Percentiles rank a stretch among this genome's conserved stretches.
Evolutionary conservation across 768 basidiomycete species (phyloP).

Genomic region (Phanerochaete sordida): DNA sequence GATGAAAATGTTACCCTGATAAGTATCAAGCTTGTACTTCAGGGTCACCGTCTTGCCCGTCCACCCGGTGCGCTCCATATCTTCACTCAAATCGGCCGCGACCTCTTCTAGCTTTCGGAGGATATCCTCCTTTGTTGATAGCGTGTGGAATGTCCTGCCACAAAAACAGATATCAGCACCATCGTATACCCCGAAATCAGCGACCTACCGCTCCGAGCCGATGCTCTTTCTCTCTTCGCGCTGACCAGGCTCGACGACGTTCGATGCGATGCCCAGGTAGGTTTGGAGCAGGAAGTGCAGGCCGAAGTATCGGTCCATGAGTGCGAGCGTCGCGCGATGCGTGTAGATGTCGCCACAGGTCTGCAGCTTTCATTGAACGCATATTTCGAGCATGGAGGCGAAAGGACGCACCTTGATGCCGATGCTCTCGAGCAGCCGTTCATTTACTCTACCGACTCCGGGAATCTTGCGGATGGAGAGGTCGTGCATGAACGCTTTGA

Average conservation of each 20-base stretch:
- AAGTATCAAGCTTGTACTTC: slow-evolving; percentile 91
- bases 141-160: slow-evolving; percentile 70
- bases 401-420: slow-evolving; percentile 68
- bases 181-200: not conserved
- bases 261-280: slow-evolving; percentile 85
- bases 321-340: slow-evolving; percentile 65
- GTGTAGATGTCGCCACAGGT: slow-evolving; percentile 88
- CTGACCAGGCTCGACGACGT: slow-evolving; percentile 67
- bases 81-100: slow-evolving; percentile 74
- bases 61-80: slow-evolving; percentile 80
- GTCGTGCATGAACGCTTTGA: slow-evolving; percentile 74
- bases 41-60: slow-evolving; percentile 85
- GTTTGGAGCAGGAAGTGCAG: slow-evolving; percentile 70
- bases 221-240: slow-evolving; percentile 90
- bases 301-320: slow-evolving; percentile 90
- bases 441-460: slow-evolving; percentile 88
- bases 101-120: slow-evolving; percentile 77
- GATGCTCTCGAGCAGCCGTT: slow-evolving; percentile 80
- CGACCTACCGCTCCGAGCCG: slow-evolving; percentile 75
- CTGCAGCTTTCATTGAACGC: no score
- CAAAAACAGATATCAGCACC: not conserved
- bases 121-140: slow-evolving; percentile 63
- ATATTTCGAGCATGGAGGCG: not conserved
- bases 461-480: slow-evolving; percentile 86
- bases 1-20: slow-evolving; percentile 51